These are phyloP conservation scores for Hypholoma fasciculare DNA, from an alignment of 768 basidiomycete genomes.

Conservation along the genomic window DNA sequence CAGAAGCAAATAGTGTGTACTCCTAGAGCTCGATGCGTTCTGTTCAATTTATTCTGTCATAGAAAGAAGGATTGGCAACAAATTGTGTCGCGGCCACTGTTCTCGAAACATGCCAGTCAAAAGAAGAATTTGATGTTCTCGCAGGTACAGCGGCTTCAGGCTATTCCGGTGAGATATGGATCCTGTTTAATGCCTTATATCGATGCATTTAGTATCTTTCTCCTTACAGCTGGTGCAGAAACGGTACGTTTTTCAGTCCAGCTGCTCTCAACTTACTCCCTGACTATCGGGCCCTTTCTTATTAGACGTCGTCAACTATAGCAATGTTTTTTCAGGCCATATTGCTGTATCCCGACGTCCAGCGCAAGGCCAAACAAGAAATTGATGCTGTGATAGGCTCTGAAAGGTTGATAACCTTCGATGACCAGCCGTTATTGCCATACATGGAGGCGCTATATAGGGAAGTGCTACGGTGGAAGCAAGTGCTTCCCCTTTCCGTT, in stretches of 20 bases:
- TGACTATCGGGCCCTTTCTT: too few species aligned
- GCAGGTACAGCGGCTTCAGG: not conserved
- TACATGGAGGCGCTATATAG: not conserved
- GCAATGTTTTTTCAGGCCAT: not conserved
- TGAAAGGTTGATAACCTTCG: not conserved
- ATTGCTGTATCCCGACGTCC: not conserved
- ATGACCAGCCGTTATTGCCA: not conserved
- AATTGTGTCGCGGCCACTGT: not conserved
- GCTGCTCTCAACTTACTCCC: too few species aligned
- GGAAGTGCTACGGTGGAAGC: slow-evolving; percentile 2
- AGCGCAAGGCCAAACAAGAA: not conserved
- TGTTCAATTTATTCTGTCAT: too few species aligned
- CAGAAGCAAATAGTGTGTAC: not conserved
- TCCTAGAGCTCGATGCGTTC: too few species aligned
- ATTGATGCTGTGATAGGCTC: not conserved
- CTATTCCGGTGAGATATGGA: not conserved
- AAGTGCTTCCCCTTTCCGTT: not conserved
- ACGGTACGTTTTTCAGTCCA: not conserved
- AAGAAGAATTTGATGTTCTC: not conserved
- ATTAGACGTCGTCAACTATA: not conserved
- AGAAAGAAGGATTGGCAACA: not conserved
- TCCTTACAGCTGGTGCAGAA: not conserved
- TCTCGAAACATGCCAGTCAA: not conserved
- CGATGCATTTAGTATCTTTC: too few species aligned
- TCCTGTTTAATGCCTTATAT: not conserved